Base-by-base conservation (phyloP, 2,329 filamentous ascomycete genomes). In the Aspergillus sp. region DNA sequence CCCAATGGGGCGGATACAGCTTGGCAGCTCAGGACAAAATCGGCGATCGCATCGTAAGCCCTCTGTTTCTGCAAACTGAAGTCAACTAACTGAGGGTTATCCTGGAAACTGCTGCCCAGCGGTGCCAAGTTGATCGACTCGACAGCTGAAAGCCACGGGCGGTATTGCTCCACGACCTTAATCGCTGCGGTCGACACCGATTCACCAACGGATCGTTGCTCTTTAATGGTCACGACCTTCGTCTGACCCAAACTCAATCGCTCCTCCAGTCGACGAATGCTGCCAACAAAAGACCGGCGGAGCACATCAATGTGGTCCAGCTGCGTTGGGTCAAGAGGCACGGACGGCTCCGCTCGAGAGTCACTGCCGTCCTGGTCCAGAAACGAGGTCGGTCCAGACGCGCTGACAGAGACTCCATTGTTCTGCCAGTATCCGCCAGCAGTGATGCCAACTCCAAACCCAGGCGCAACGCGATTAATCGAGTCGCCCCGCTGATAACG, bases 61-160 rank as follows among this genome's bases (percentile, higher is more conserved):
- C 85, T 86, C 66, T 98, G 93, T 69, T 97, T 97, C 65, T 94
- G 88, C 30, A 83, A 79, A 59, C 83, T 84, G 64, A 96, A 96
- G 57, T 97, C 93, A 42, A 82, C 78, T 30, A 97, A 72, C 57
- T 94, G 87, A 0, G 89, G 88, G 39, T 86, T 93, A 39, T 86
- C 91, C 63, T 91, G 86, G 55, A 90, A 84, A 48, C 79, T 83
- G 48, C 85, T 84, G 36, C 83, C 84, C 2, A 97, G 72, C 1
- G 85, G 80, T 0, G 86, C 85, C 9, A 98, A 77, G 58, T 97
- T 89, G 64, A 96, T 86, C 2, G 89, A 94, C 68, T 98, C 93
- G 45, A 97, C 82, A 56, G 88, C 82, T 7, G 88, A 81, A 51
- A 95, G 83, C 85, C 90, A 98, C 6, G 87, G 86, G 60, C 86